Base-by-base conservation (phyloP, 805 yeast species). In the Starmerella stellata region DNA sequence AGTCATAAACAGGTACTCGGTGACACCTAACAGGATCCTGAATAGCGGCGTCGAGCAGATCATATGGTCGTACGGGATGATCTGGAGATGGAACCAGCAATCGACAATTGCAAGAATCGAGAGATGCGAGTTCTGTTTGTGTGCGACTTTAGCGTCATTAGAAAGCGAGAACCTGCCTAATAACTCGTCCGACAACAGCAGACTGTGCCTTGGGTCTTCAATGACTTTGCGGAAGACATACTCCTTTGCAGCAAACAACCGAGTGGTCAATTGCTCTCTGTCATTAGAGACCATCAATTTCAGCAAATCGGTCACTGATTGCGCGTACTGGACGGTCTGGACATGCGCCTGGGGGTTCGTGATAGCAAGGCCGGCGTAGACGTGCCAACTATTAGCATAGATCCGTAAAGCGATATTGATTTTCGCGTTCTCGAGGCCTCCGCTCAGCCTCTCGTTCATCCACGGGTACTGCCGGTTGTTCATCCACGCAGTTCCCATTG, bases 401-500 rank as follows among this genome's bases (percentile, higher is more conserved):
- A 90, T 90, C 45, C 98, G 65, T 54, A 90, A 60, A 1, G 96
- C 78, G 24, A 90, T 83, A 55, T 90, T 90, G 54, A 85, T 79
- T 52, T 90, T 90, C 14, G 94, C 96, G 55, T 90, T 87, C 56
- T 90, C 98, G 35, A 90, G 65, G 2, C 98, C 96, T 13, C 96
- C 96, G 20, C 73, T 61, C 87, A 94, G 83, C 52, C 76, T 72
- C 3, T 74, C 68, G 45, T 74, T 76, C 18, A 60, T 58, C 98
- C 98, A 90, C 0, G 98, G 98, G 54, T 82, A 90, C 54, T 78
- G 76, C 52, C 75, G 69, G 44, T 69, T 65, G 35, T 74, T 70
- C 48, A 70, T 77, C 98, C 98, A 90, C 5, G 96, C 96, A 5
- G 75, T 73, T 4, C 98, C 98, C 98, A 90, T 90, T 40, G 92